Base-by-base conservation (phyloP, 768 basidiomycete species). In the Mycena haematopus region DNA sequence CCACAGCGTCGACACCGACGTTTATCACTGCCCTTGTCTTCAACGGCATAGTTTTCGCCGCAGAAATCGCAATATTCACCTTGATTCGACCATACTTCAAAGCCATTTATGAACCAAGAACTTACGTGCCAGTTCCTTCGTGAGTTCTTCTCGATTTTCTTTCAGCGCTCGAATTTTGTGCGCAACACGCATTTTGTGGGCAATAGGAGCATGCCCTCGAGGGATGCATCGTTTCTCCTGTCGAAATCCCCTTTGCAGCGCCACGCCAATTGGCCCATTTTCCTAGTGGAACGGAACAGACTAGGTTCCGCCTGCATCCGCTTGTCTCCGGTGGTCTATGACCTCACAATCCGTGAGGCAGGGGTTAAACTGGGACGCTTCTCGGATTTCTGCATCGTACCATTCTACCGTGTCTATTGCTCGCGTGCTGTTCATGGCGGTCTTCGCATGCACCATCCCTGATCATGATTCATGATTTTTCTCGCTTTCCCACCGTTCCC, bases 21-120 rank as follows among this genome's bases (percentile, higher is more conserved):
- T 98, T 99, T 73, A 74, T 90, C 45, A 90, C 96, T 7, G 91
- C 96, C 3, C 83, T 99, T 47, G 85, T 87, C 19, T 88, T 95
- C 80, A 98, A 98, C 72, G 81, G 79, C 0, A 82, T 82, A 38
- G 86, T 93, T 24, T 92, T 92, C 65, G 88, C 77, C 10, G 81
- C 76, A 7, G 91, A 96, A 76, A 73, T 98, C 54, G 80, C 71
- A 6, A 82, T 84, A 17, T 98, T 97, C 78, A 90, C 95, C n/a
- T 60, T 96, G 65, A 74, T 97, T 29, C 81, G 95, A 44, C 87
- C 90, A 13, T 88, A 86, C 71, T 97, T 99, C 82, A 91, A 89
- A 65, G 81, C 88, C 15, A 90, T 98, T 50, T 99, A 95, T 73
- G 91, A 95, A 69, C 96, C 95, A 0, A 81, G 95, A 58, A 91